phyloP scores from a whole-genome alignment of 2,329 filamentous ascomycete genomes.

The Camillea tinctor region DNA sequence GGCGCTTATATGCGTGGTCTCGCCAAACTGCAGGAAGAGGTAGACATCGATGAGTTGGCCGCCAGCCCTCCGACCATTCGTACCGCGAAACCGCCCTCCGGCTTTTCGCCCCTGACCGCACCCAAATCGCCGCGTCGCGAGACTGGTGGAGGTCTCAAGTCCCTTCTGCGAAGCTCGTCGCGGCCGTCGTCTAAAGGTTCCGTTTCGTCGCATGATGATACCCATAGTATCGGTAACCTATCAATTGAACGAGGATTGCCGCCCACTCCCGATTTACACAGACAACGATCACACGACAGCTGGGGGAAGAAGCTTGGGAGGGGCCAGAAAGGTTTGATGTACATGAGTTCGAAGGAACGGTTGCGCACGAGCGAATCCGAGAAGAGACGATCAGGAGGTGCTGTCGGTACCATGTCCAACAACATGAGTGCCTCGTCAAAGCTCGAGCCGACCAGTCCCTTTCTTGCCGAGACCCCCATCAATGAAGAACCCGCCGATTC shows the following conservation, averaged over 20 bases:
- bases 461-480: conserved; percentile 53
- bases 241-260: conserved; percentile 59
- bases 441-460: conserved; percentile 39
- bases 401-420: conserved; percentile 40
- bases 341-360: conserved; percentile 71
- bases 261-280: conserved; percentile 48
- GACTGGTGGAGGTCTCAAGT: conserved; percentile 51
- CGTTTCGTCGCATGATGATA: conserved; percentile 55
- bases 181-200: conserved; percentile 61
- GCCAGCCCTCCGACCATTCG: conserved; percentile 71
- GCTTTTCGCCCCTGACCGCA: conserved; percentile 69
- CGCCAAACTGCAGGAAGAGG: conserved; percentile 46
- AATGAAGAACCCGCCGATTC: conserved; percentile 49
- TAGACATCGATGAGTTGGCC: conserved; percentile 58
- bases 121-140: conserved; percentile 53
- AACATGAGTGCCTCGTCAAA: conserved; percentile 37
- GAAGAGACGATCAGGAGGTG: conserved; percentile 52
- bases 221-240: conserved; percentile 62
- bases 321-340: conserved; percentile 61
- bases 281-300: conserved; percentile 58
- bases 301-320: conserved; percentile 59
- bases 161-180: conserved; percentile 57
- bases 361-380: conserved; percentile 63
- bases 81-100: conserved; percentile 78
- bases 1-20: conserved; percentile 58